Conservation (phyloP, 768 basidiomycete genomes). For the Boletus bicolor region DNA sequence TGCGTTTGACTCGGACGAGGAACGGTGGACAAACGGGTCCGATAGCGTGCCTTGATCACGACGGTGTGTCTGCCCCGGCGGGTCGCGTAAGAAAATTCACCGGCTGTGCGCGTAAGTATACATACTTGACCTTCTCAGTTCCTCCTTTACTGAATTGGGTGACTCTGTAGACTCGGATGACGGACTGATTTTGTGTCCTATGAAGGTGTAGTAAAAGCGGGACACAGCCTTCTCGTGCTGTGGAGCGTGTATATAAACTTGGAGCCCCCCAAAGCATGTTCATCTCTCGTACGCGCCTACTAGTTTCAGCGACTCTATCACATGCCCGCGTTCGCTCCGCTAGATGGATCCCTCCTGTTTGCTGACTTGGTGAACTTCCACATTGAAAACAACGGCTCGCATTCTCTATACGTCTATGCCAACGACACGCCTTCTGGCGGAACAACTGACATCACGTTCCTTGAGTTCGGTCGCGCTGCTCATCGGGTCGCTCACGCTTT, state of each 20-base stretch:
- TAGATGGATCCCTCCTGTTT: constrained; percentile 18
- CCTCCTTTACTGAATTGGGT: too few species aligned
- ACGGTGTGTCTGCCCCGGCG: not conserved
- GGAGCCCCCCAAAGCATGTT: not conserved
- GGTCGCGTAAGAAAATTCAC: not conserved
- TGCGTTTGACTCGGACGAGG: not conserved
- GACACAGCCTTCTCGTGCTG: not conserved
- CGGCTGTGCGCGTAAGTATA: too few species aligned
- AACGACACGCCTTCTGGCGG: constrained; percentile 7
- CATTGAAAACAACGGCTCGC: constrained; percentile 13
- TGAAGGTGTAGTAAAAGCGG: not conserved
- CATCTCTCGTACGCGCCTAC: not conserved
- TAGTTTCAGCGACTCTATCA: not conserved
- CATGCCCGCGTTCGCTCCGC: constrained; percentile 12
- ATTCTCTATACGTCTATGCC: constrained; percentile 15
- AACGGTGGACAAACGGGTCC: not conserved
- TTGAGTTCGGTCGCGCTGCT: constrained; percentile 30
- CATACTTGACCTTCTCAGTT: too few species aligned
- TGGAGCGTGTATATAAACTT: not conserved
- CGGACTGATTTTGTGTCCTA: not conserved
- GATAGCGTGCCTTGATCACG: not conserved
- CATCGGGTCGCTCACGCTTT: constrained; percentile 31
- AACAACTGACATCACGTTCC: constrained; percentile 15
- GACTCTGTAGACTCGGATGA: not conserved
- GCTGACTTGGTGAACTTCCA: constrained; percentile 25